phyloP scores from a whole-genome alignment of 2,329 filamentous ascomycete genomes.

The Venturia pyrina region DNA sequence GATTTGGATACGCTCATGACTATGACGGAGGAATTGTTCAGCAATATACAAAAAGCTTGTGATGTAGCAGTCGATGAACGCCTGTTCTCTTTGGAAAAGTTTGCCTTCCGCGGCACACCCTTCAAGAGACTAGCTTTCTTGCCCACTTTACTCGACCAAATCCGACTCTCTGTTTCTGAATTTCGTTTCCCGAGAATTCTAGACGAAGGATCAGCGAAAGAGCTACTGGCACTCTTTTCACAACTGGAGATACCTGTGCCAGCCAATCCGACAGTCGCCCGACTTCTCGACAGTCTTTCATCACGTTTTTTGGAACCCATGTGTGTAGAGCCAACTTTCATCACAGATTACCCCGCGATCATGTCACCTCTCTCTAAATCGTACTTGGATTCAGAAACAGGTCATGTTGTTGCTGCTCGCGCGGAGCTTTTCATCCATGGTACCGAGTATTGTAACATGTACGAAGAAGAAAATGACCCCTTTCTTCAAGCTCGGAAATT shows the following conservation, averaged over 20 bases:
- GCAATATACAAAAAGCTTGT: slow-evolving; percentile 16
- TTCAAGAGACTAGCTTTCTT: slow-evolving; percentile 67
- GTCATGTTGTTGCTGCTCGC: slow-evolving; percentile 67
- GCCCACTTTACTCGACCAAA: slow-evolving; percentile 35
- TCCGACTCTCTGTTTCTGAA: not conserved
- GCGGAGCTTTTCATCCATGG: slow-evolving; percentile 76
- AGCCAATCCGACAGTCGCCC: slow-evolving; percentile 35
- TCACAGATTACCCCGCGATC: slow-evolving; percentile 79
- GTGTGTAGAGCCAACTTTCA: slow-evolving; percentile 67
- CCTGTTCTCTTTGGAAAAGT: slow-evolving; percentile 40
- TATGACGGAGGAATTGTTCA: slow-evolving; percentile 63
- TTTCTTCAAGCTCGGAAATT: slow-evolving; percentile 81
- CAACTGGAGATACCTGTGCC: slow-evolving; percentile 24
- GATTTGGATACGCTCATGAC: slow-evolving; percentile 64
- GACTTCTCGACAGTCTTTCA: slow-evolving; percentile 74
- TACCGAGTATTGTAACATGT: slow-evolving; percentile 86
- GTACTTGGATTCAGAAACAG: slow-evolving; percentile 55
- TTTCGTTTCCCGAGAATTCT: slow-evolving; percentile 43
- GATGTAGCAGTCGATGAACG: slow-evolving; percentile 19
- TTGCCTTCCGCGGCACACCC: slow-evolving; percentile 21
- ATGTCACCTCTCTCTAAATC: slow-evolving; percentile 89
- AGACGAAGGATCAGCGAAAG: slow-evolving; percentile 27
- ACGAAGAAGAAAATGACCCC: slow-evolving; percentile 95
- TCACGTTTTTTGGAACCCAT: slow-evolving; percentile 67
- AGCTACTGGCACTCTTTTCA: slow-evolving; percentile 47